Evolutionary conservation across 192 early-diverging fungal species (phyloP).

Genomic region (Piromyces finnis): DNA sequence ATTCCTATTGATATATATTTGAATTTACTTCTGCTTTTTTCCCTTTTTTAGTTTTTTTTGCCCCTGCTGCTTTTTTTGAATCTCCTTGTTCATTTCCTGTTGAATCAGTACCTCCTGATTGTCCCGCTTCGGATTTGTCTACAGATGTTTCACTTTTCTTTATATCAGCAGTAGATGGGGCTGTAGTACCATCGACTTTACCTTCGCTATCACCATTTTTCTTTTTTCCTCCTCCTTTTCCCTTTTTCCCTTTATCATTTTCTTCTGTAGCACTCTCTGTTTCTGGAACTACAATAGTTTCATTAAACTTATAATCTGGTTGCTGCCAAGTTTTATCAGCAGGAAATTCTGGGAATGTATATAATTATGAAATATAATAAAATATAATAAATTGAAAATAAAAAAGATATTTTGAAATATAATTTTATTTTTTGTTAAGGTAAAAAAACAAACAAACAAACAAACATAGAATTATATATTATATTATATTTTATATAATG

Average conservation of each 20-base stretch:
- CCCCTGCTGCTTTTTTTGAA: neutral
- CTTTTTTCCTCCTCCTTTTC: neutral
- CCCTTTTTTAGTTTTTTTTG: constrained; percentile 6
- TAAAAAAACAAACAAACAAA: no score
- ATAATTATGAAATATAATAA: neutral
- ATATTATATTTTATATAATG: no score
- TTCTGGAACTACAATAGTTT: neutral
- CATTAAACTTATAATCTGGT: constrained; percentile 24
- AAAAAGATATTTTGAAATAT: neutral
- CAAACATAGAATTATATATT: no score
- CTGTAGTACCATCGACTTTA: neutral
- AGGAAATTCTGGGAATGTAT: constrained; percentile 37
- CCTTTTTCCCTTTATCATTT: constrained; percentile 4
- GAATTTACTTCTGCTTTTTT: constrained; percentile 6
- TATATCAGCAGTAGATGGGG: neutral
- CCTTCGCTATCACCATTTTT: constrained; percentile 1
- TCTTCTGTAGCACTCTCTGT: constrained; percentile 7
- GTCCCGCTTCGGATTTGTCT: no score
- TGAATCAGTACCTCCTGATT: neutral
- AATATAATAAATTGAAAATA: neutral
- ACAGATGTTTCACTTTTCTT: neutral
- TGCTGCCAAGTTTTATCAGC: constrained; percentile 25
- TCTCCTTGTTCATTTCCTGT: neutral
- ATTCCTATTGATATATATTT: neutral
- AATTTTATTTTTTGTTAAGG: neutral